Evolutionary conservation across 164 flowering plant species (phyloP).

Genomic region (Sextonia rubra): DNA sequence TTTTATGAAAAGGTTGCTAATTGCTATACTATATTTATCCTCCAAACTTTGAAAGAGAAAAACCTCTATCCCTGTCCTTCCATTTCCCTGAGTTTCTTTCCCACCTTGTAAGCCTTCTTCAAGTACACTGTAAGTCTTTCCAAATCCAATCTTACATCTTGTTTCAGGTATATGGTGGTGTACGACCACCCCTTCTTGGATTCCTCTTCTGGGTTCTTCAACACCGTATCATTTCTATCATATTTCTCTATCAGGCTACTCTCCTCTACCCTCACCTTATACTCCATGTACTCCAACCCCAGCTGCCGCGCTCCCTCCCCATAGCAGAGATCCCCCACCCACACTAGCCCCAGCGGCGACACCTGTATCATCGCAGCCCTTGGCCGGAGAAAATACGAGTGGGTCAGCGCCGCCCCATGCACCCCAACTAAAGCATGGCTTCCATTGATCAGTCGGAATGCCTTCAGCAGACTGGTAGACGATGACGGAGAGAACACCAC

Average conservation of each 20-base stretch:
- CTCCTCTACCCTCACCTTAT: constrained; percentile 34
- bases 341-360: constrained; percentile 35
- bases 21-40: no score
- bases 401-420: constrained; percentile 49
- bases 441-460: constrained; percentile 27
- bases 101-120: constrained; percentile 32
- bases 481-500: constrained; percentile 27
- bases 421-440: constrained; percentile 52
- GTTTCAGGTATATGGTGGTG: constrained; percentile 38
- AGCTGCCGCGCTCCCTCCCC: constrained; percentile 27
- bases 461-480: constrained; percentile 21
- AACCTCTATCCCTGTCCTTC: not conserved
- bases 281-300: constrained; percentile 35
- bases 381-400: constrained; percentile 31
- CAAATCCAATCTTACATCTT: constrained; percentile 46
- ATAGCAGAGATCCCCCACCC: constrained; percentile 27
- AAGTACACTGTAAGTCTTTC: constrained; percentile 31
- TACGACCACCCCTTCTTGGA: constrained; percentile 22
- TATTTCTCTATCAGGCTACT: constrained; percentile 43
- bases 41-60: not conserved
- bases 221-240: constrained; percentile 29
- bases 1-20: no score
- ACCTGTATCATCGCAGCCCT: constrained; percentile 35
- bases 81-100: constrained; percentile 32
- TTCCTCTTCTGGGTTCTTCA: constrained; percentile 30